Percentiles rank a stretch among this genome's conserved stretches.
phyloP scores from a whole-genome alignment of 805 yeast species.

The Komagataella mondaviorum region DNA sequence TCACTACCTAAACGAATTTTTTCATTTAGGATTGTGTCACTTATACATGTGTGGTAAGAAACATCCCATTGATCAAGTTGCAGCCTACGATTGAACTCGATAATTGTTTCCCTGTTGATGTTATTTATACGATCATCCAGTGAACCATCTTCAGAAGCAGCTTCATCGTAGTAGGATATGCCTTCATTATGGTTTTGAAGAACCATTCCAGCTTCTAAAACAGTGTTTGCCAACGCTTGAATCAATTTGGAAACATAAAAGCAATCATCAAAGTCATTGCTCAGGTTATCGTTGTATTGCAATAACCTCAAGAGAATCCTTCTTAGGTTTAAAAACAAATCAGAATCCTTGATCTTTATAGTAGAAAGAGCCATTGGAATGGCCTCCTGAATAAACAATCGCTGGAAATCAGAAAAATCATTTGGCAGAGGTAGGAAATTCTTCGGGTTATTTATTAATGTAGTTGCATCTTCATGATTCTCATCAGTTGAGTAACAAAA shows the following conservation, averaged over 20 bases:
- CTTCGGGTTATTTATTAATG: constrained; percentile 10
- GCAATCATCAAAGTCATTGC: constrained; percentile 64
- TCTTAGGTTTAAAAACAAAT: constrained; percentile 29
- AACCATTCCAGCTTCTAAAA: constrained; percentile 12
- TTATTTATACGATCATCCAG: neutral
- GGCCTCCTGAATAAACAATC: constrained; percentile 56
- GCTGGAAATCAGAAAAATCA: constrained; percentile 60
- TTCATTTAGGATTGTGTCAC: constrained; percentile 42
- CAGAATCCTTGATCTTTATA: constrained; percentile 50
- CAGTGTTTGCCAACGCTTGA: constrained; percentile 28
- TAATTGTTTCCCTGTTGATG: constrained; percentile 25
- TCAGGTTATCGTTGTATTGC: constrained; percentile 76
- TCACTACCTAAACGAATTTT: constrained; percentile 44
- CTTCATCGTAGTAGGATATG: constrained; percentile 8
- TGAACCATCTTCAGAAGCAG: neutral
- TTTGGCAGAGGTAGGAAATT: constrained; percentile 62
- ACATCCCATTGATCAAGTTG: constrained; percentile 84
- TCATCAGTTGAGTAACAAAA: constrained; percentile 41
- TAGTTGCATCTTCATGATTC: neutral
- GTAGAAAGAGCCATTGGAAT: constrained; percentile 49
- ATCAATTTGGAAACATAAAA: constrained; percentile 50
- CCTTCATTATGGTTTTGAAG: constrained; percentile 12
- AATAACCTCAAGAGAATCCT: constrained; percentile 55
- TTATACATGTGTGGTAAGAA: constrained; percentile 43
- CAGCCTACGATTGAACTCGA: constrained; percentile 61